Base-by-base conservation (phyloP, 2,329 filamentous ascomycete genomes). In the Cladophialophora carrionii region DNA sequence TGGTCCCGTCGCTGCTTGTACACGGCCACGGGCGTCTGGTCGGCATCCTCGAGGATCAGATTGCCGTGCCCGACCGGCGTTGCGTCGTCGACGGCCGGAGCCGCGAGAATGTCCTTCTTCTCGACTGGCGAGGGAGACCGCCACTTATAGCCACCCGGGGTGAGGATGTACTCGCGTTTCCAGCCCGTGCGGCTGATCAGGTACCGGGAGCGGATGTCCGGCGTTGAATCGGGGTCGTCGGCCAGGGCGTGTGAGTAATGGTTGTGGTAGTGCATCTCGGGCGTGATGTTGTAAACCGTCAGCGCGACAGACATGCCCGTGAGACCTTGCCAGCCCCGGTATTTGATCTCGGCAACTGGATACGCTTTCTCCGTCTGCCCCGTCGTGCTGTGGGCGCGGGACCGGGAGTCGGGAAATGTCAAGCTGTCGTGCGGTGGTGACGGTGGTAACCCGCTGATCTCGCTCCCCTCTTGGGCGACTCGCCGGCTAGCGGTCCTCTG, bases 1-100 rank as follows among this genome's bases (percentile, higher is more conserved):
- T 46, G 61, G 41, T 68, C 66, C 12, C 66, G 60, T 41, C 66
- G 51, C 51, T 68, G 66, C 37, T 64, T 68, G 41, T 68, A 68
- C 34, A 66, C 63, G 8, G 66, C 66, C 24, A 66, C 54, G 12
- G 66, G 43, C 0, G 17, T 34, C 20, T 32, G 63, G 1, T 61
- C 41, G 10, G 52, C 4, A 49, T 66, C 61, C 29, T 65, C 61
- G 10, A 68, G 55, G 8, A 60, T 37, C 17, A 68, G 41, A 29
- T 68, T 66, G 20, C 66, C 66, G 32, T 68, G 57, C 14, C 51
- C 61, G 20, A 46, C 31, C 3, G 64, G 37, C 20, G 53, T 59
- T 4, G 61, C 64, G 24, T 68, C 64, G 41, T 68, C 60, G 4
- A 68, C 41, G 32, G 56, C 63, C 3, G 63, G 58, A 12, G 51